These are phyloP conservation scores for Penicillium tannophilum DNA, from an alignment of 495 filamentous ascomycete genomes.

Conservation along the genomic window DNA sequence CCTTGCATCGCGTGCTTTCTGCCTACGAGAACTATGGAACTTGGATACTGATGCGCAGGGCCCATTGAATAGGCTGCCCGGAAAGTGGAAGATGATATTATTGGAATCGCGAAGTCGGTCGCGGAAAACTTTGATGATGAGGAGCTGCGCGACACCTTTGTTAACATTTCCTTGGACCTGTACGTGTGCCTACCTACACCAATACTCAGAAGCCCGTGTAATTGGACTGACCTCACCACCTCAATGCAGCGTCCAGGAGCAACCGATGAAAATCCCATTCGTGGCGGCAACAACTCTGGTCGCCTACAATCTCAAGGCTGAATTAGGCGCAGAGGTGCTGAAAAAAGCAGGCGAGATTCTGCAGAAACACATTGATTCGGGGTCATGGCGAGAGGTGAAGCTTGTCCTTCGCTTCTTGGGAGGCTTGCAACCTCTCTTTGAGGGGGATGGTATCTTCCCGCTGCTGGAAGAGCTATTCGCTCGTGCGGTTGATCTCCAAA, in stretches of 20 bases:
- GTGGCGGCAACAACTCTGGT: slow-evolving; percentile 78
- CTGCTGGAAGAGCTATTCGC: slow-evolving; percentile 83
- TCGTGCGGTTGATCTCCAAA: slow-evolving; percentile 85
- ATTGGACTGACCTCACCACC: slow-evolving; percentile 14
- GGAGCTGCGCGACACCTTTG: slow-evolving; percentile 66
- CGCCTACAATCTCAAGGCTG: slow-evolving; percentile 70
- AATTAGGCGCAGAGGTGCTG: slow-evolving; percentile 69
- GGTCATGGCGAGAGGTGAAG: slow-evolving; percentile 90
- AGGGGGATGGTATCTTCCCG: slow-evolving; percentile 83
- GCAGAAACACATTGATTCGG: slow-evolving; percentile 64
- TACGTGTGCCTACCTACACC: slow-evolving; percentile 37
- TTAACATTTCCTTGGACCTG: slow-evolving; percentile 74
- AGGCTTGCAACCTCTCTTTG: slow-evolving; percentile 74
- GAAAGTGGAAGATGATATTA: slow-evolving; percentile 78
- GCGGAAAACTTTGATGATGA: slow-evolving; percentile 82
- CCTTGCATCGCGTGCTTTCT: slow-evolving; percentile 11
- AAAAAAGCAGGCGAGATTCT: slow-evolving; percentile 55
- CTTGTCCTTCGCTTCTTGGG: slow-evolving; percentile 84
- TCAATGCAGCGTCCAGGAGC: slow-evolving; percentile 65
- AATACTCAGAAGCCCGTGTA: background rate
- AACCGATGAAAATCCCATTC: slow-evolving; percentile 96
- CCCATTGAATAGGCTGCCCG: slow-evolving; percentile 59
- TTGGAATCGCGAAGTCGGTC: slow-evolving; percentile 72
- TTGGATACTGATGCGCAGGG: slow-evolving; percentile 16
- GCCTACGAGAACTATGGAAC: background rate